Evolutionary conservation across 306 rosid species (phyloP), one percentile per base, ranked within the genome.

Genomic region (Neltuma alba): DNA sequence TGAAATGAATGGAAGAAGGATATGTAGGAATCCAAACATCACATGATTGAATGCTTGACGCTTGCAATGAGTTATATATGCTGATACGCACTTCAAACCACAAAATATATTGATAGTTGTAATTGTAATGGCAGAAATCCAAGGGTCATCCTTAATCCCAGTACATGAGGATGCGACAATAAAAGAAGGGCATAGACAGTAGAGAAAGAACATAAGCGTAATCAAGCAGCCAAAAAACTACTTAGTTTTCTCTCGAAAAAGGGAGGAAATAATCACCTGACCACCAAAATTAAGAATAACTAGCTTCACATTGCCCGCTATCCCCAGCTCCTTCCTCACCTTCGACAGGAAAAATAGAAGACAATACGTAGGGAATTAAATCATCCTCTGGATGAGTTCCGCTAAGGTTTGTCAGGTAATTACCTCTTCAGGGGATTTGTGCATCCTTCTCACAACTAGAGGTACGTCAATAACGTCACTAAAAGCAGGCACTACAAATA

Each of bases 271-370:
- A 82, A 76, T 76, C 77, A 93, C 97, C 97, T 94, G 98, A 31
- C 98, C 98, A 33, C 98, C 98, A 47, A 92, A 94, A 88, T 94
- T 94, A 70, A 92, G 94, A 84, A 92, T 91, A 82, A 88, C 94
- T 57, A 92, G 82, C 86, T 92, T 94, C 76, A 89, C 92, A 76
- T 83, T 84, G 16, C 89, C 97, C 20, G 79, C 84, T 61, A 94
- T 85, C 72, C 84, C 86, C 45, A 92, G 97, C 40, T 91, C 93
- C 82, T 88, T 89, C 89, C 93, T 91, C 82, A 89, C 97, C 98
- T 94, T 84, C 64, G 86, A 72, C 75, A 65, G 78, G 77, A 60
- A 77, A 79, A 79, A 40, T 4, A 40, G 44, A 75, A 71, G 37
- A 36, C 41, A 7, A 14, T 16, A 27, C 31, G 70, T 45, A 64